These are phyloP conservation scores for Phalaenopsis equestris DNA, from an alignment of 106 monocot genomes.

Conservation along the genomic window DNA sequence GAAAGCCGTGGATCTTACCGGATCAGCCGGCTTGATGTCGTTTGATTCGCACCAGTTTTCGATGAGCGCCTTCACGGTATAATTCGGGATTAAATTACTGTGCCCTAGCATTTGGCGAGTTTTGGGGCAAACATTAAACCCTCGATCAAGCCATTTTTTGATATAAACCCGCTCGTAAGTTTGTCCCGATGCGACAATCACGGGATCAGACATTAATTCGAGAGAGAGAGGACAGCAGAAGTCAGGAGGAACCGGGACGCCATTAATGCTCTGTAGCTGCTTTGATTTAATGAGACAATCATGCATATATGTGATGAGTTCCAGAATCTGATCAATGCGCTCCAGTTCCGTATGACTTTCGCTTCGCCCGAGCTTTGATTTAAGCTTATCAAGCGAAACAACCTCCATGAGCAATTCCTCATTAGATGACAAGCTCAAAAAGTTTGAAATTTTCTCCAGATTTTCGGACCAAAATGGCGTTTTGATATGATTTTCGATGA, in stretches of 20 bases:
- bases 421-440: constrained; percentile 59
- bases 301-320: constrained; percentile 66
- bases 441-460: constrained; percentile 32
- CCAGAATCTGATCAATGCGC: constrained; percentile 38
- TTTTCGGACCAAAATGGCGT: constrained; percentile 23
- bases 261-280: constrained; percentile 62
- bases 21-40: constrained; percentile 68
- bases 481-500: constrained; percentile 42
- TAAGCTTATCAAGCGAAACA: constrained; percentile 80
- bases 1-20: constrained; percentile 44
- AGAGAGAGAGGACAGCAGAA: constrained; percentile 96
- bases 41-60: constrained; percentile 85
- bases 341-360: constrained; percentile 48
- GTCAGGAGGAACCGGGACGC: constrained; percentile 66
- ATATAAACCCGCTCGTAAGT: constrained; percentile 84
- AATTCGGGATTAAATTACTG: constrained; percentile 86
- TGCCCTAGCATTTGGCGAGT: constrained; percentile 71
- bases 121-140: constrained; percentile 82
- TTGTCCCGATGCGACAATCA: constrained; percentile 91
- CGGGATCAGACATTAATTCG: constrained; percentile 91
- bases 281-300: constrained; percentile 54
- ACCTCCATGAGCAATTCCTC: constrained; percentile 73
- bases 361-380: constrained; percentile 20
- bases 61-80: constrained; percentile 86
- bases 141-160: constrained; percentile 84